Conservation (phyloP, 2,329 filamentous ascomycete genomes). For the Diaporthe longicolla region DNA sequence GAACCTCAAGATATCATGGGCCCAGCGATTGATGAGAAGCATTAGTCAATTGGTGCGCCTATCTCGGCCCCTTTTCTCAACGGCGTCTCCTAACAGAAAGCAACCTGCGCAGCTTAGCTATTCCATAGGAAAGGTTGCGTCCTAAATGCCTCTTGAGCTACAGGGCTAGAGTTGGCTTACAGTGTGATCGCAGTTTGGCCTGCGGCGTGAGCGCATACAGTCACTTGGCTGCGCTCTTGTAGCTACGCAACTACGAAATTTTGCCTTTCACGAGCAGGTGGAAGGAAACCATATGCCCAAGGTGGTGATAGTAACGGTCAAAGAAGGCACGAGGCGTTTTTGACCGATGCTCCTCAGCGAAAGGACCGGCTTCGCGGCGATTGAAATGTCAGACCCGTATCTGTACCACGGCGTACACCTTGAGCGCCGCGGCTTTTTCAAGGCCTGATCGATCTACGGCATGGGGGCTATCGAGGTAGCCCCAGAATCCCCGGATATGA, state of each 20-base stretch:
- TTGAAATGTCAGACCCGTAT: constrained; percentile 73
- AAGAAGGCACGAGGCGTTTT: too few species aligned
- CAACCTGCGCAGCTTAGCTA: background rate
- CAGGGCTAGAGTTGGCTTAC: too few species aligned
- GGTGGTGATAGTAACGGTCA: background rate
- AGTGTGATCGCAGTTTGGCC: background rate
- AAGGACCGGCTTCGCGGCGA: background rate
- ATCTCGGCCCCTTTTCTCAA: background rate
- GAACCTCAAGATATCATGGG: background rate
- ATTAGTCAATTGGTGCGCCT: background rate
- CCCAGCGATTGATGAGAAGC: background rate
- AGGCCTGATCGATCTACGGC: constrained; percentile 73
- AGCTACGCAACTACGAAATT: background rate
- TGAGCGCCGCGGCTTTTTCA: constrained; percentile 72
- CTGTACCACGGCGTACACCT: constrained; percentile 73
- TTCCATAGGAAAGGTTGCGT: background rate
- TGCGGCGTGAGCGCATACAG: background rate
- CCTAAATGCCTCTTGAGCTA: background rate
- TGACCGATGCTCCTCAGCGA: background rate
- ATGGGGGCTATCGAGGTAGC: constrained; percentile 69
- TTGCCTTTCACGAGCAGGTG: background rate
- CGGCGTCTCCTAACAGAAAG: too few species aligned
- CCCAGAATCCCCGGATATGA: constrained; percentile 68
- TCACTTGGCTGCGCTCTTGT: background rate
- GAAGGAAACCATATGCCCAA: background rate